Evolutionary conservation across 768 basidiomycete genomes (phyloP).

Genomic region (Paxillus ammoniavirescens): DNA sequence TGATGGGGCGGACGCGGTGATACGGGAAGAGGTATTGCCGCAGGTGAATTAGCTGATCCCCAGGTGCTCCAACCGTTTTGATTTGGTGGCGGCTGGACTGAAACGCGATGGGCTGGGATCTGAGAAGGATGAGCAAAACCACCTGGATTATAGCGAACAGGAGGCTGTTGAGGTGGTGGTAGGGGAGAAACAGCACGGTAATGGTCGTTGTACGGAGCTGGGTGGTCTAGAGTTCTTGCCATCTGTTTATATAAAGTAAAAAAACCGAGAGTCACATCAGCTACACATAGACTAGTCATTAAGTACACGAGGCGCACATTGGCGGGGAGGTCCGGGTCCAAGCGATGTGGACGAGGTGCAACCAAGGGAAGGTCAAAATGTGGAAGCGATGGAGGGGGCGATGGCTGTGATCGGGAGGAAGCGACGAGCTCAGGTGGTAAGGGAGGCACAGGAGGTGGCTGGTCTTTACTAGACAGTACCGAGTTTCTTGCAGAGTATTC

Average conservation of each 20-base stretch:
- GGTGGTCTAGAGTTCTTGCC: slow-evolving; percentile 57
- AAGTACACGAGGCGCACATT: slow-evolving; percentile 47
- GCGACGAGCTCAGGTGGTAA: slow-evolving; percentile 40
- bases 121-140: slow-evolving; percentile 11
- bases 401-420: slow-evolving; percentile 18
- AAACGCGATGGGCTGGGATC: slow-evolving; percentile 10
- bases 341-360: slow-evolving; percentile 64
- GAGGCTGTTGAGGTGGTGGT: slow-evolving; percentile 18
- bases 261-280: slow-evolving; percentile 13
- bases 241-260: slow-evolving; percentile 44
- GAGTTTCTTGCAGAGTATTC: slow-evolving; percentile 10
- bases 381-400: slow-evolving; percentile 37
- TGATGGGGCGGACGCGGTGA: slow-evolving; percentile 22
- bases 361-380: slow-evolving; percentile 56
- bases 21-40: slow-evolving; percentile 17
- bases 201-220: slow-evolving; percentile 20
- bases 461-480: slow-evolving; percentile 8
- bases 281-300: neutral
- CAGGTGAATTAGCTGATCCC: slow-evolving; percentile 13
- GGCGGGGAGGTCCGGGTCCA: slow-evolving; percentile 58
- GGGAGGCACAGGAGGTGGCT: slow-evolving; percentile 51
- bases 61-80: slow-evolving; percentile 24
- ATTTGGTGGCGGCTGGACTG: slow-evolving; percentile 21
- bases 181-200: slow-evolving; percentile 24
- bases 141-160: slow-evolving; percentile 14